A percentile compares a stretch with the other conserved stretches of the same genome.
Conservation (phyloP, 768 basidiomycete genomes). For the Xerocomus brunneocitrinus region DNA sequence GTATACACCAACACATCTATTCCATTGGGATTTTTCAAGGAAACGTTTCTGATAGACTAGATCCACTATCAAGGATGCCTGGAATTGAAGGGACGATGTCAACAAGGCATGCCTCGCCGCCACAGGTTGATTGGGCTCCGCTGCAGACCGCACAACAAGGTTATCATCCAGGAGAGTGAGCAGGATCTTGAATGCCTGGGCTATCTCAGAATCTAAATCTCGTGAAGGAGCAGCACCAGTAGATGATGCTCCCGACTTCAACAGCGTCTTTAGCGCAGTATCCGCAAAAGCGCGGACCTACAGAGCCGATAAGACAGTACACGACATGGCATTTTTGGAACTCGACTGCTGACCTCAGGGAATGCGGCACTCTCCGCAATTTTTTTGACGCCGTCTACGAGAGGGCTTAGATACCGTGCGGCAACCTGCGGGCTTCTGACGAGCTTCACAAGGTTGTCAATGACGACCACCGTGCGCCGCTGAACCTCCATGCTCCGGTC, state of each 20-base stretch:
- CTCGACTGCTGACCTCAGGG: slow-evolving; percentile 64
- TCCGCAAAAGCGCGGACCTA: slow-evolving; percentile 91
- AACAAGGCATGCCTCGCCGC: slow-evolving; percentile 55
- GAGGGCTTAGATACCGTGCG: slow-evolving; percentile 78
- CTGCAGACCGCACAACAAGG: slow-evolving; percentile 36
- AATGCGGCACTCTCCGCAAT: slow-evolving; percentile 90
- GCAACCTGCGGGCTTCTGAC: slow-evolving; percentile 89
- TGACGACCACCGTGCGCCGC: slow-evolving; percentile 88
- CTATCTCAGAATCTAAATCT: slow-evolving; percentile 61
- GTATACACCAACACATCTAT: slow-evolving; percentile 67
- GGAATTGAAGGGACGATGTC: slow-evolving; percentile 60
- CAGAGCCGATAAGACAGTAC: slow-evolving; percentile 9
- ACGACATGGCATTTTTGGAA: slow-evolving; percentile 4
- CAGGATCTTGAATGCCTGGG: slow-evolving; percentile 51
- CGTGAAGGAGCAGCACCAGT: slow-evolving; percentile 66
- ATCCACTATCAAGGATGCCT: slow-evolving; percentile 72
- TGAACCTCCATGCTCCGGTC: slow-evolving; percentile 97
- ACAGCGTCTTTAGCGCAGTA: slow-evolving; percentile 72
- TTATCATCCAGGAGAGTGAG: slow-evolving; percentile 55
- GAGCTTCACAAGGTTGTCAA: slow-evolving; percentile 96
- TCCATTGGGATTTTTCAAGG: slow-evolving; percentile 53
- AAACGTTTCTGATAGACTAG: slow-evolving; percentile 61
- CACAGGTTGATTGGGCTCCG: slow-evolving; percentile 47
- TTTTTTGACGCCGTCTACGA: slow-evolving; percentile 87
- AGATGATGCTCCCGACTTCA: slow-evolving; percentile 80